These are phyloP conservation scores for Cryptococcus wingfieldii DNA, from an alignment of 1,284 basidiomycete genomes.

Conservation along the genomic window DNA sequence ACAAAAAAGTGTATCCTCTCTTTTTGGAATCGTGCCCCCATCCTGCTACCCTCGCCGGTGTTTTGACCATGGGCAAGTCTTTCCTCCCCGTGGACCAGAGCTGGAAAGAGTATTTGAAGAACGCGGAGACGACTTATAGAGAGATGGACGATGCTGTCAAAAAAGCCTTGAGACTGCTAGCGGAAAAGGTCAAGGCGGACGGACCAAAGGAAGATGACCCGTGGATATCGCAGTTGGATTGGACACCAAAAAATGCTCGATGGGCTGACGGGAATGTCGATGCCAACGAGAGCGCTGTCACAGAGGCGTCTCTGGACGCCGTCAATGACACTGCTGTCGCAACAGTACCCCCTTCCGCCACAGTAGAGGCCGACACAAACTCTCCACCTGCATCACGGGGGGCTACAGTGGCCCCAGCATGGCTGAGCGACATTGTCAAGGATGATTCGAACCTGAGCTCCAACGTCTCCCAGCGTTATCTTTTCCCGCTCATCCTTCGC, in stretches of 20 bases:
- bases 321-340: conserved; percentile 15
- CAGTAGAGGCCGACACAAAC: not conserved
- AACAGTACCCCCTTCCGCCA: not conserved
- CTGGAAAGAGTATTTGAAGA: conserved; percentile 78
- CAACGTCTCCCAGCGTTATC: conserved; percentile 18
- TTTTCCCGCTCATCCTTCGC: conserved; percentile 45
- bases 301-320: too few relatives aligned
- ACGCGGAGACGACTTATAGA: conserved; percentile 73
- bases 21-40: conserved; percentile 84
- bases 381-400: not conserved
- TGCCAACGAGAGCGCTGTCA: not conserved
- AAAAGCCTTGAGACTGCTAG: conserved; percentile 62
- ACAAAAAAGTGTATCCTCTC: conserved; percentile 70
- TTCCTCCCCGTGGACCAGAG: conserved; percentile 85
- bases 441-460: conserved; percentile 16
- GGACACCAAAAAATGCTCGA: conserved; percentile 84
- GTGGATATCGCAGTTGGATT: conserved; percentile 91
- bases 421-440: conserved; percentile 20
- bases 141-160: conserved; percentile 71
- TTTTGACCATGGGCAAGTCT: conserved; percentile 85
- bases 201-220: conserved; percentile 68
- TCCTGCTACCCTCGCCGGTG: conserved; percentile 88
- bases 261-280: conserved; percentile 33
- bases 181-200: conserved; percentile 57
- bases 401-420: conserved; percentile 9